Evolutionary conservation across 305 asterid genomes (phyloP).

Genomic region (Fraxinus nigra): DNA sequence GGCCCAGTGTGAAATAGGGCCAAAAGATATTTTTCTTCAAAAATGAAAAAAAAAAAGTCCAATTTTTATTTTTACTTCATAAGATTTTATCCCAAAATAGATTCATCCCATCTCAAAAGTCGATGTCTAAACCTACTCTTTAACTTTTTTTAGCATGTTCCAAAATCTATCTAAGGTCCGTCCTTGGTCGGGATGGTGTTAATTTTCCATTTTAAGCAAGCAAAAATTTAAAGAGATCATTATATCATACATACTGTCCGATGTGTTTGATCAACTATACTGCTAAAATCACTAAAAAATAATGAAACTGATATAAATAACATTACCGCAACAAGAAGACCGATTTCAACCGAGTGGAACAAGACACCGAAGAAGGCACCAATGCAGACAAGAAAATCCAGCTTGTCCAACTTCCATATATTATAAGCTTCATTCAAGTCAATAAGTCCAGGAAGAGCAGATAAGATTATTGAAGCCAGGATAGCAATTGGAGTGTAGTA

Average conservation of each 20-base stretch:
- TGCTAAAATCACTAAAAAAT: background rate
- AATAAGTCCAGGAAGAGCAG: constrained; percentile 74
- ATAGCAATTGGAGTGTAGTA: constrained; percentile 70
- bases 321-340: constrained; percentile 69
- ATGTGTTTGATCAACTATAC: too few species aligned
- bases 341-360: constrained; percentile 71
- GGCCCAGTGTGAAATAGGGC: too few species aligned
- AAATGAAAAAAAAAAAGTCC: background rate
- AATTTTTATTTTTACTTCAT: background rate
- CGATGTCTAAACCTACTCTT: background rate
- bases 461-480: constrained; percentile 66
- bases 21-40: too few species aligned
- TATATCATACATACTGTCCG: background rate
- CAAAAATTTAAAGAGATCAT: too few species aligned
- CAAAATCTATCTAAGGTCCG: background rate
- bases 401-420: constrained; percentile 73
- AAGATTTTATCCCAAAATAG: background rate
- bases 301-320: background rate
- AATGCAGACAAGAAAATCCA: constrained; percentile 56
- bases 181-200: background rate
- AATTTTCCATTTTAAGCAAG: background rate
- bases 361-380: constrained; percentile 67
- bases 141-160: background rate
- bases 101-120: background rate
- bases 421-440: constrained; percentile 50